Evolutionary conservation across 768 basidiomycete genomes (phyloP), one percentile per base, ranked within the genome.

Genomic region (Naematelia aurantialba): DNA sequence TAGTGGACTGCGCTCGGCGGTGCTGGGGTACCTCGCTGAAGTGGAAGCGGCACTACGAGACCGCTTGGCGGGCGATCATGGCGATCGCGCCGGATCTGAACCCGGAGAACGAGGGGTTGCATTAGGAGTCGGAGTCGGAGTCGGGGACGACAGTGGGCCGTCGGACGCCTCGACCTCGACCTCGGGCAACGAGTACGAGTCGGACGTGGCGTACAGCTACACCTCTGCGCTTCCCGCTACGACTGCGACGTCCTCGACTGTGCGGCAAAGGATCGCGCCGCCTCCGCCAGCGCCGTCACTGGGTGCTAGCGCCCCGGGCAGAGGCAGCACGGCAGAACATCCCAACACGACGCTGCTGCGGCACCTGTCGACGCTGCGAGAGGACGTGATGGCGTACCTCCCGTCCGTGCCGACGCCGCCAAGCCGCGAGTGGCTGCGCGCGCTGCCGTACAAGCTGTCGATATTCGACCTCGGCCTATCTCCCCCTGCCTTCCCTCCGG

Each of bases 21-120:
- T 76, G 2, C 56, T 76, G 12, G 75, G 75, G 4, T 75, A 76
- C 45, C 42, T 76, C 5, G 65, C 69, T 3, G 76, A 77, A 49
- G 70, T 73, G 8, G 75, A 76, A 57, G 50, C 60, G 5, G 66
- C 69, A 2, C 34, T 75, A 2, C 55, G 65, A 52, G 67, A 58
- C 12, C 47, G 68, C 19, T 53, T 73, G 10, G 60, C 34, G 17
- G 63, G 54, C 3, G 64, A 13, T 8, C 17, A 8, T 39, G 17
- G 8, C 17, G 34, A 39, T 8, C n/a, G n/a, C n/a, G 8, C 34
- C 17, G 55, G 50, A 25, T 45, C 48, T 3, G 27, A 30, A 1
- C 30, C 58, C 5, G 55, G 22, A 21, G 21, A 21, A 17, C 2
- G 30, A 11, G 14, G 17, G 22, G 42, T 45, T 22, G 58, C 53